These are phyloP conservation scores for Hsuehochloa calcarea DNA, from an alignment of 176 grass and related monocot species.

Conservation along the genomic window DNA sequence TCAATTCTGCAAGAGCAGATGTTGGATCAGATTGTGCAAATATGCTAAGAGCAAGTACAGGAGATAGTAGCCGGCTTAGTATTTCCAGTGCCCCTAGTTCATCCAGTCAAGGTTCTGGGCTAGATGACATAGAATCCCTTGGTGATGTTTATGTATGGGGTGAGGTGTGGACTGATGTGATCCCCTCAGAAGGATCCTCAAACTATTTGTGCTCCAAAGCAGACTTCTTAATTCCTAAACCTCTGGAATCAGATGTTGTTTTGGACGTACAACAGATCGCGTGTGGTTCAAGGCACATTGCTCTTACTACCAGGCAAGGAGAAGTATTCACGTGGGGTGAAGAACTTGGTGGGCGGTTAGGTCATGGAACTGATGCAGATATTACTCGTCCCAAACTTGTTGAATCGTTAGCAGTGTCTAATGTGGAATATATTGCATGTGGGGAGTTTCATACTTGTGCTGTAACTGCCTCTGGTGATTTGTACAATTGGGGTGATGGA, in stretches of 20 bases:
- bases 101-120: slow-evolving; percentile 71
- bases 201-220: slow-evolving; percentile 47
- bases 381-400: slow-evolving; percentile 75
- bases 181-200: slow-evolving; percentile 46
- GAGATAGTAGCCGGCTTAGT: slow-evolving; percentile 70
- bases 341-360: slow-evolving; percentile 68
- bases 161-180: slow-evolving; percentile 78
- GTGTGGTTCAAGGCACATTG: slow-evolving; percentile 76
- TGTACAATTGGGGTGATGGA: slow-evolving; percentile 91
- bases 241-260: slow-evolving; percentile 88
- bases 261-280: slow-evolving; percentile 87
- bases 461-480: slow-evolving; percentile 69
- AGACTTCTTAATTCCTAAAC: slow-evolving; percentile 77
- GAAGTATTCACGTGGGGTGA: slow-evolving; percentile 97
- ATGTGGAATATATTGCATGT: slow-evolving; percentile 77
- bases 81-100: slow-evolving; percentile 85
- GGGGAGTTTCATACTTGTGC: slow-evolving; percentile 92
- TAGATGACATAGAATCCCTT: slow-evolving; percentile 90
- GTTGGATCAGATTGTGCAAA: slow-evolving; percentile 61
- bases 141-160: slow-evolving; percentile 98
- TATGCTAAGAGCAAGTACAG: slow-evolving; percentile 88
- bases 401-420: slow-evolving; percentile 67
- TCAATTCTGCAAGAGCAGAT: slow-evolving; percentile 72
- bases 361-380: slow-evolving; percentile 68
- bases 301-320: slow-evolving; percentile 83